phyloP scores from a whole-genome alignment of 495 filamentous ascomycete genomes.

The Neurospora cerealis region DNA sequence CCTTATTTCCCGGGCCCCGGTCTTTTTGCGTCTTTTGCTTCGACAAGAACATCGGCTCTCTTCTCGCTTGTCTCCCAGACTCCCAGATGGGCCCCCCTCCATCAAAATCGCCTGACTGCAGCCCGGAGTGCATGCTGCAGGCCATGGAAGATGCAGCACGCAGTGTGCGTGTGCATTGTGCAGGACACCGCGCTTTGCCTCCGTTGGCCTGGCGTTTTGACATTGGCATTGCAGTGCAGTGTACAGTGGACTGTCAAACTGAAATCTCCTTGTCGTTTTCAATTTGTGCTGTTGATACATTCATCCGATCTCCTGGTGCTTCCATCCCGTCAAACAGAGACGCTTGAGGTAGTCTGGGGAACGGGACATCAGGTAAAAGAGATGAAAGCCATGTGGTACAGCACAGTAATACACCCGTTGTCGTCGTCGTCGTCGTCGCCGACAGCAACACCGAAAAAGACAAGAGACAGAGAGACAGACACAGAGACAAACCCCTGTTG shows the following conservation, averaged over 20 bases:
- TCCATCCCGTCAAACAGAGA: neutral
- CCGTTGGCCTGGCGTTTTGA: slow-evolving; percentile 10
- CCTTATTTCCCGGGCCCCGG: neutral
- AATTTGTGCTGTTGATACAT: neutral
- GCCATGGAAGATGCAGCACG: neutral
- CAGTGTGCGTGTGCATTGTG: neutral
- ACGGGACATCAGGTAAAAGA: neutral
- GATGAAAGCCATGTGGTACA: neutral
- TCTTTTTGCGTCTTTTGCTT: neutral
- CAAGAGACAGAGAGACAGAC: neutral
- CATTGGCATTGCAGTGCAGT: slow-evolving; percentile 1
- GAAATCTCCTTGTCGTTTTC: neutral
- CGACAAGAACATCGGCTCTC: too few relatives aligned
- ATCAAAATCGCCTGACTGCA: neutral
- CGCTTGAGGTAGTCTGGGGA: neutral
- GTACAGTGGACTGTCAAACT: neutral
- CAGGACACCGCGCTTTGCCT: neutral
- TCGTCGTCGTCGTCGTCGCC: neutral
- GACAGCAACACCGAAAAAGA: neutral
- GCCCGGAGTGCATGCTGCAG: neutral
- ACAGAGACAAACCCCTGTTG: neutral
- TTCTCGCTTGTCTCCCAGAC: neutral
- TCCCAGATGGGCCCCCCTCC: neutral
- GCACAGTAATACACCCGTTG: neutral
- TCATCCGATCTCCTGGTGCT: neutral